A percentile compares a stretch with the other conserved stretches of the same genome.
phyloP scores from a whole-genome alignment of 2,329 filamentous ascomycete genomes.

The Tolypocladium inflatum region DNA sequence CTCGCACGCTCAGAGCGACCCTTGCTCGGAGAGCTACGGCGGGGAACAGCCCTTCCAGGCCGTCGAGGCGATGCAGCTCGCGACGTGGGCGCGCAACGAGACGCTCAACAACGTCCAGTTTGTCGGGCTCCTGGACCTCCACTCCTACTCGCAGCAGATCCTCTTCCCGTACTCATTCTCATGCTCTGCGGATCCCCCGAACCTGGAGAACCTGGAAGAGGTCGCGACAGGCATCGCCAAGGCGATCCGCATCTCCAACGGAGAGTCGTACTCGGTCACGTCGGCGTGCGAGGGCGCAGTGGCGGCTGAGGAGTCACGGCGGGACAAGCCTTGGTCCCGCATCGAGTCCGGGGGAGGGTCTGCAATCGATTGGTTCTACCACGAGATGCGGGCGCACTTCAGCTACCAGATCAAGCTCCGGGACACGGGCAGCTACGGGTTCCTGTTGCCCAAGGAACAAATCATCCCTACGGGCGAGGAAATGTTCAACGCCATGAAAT shows the following conservation, averaged over 20 bases:
- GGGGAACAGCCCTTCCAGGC: slow-evolving; percentile 78
- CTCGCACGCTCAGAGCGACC: slow-evolving; percentile 55
- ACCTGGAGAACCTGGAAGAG: slow-evolving; percentile 85
- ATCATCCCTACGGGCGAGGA: slow-evolving; percentile 89
- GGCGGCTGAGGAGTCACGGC: slow-evolving; percentile 12
- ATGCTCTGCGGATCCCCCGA: slow-evolving; percentile 68
- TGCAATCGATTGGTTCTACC: slow-evolving; percentile 91
- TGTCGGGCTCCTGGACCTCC: slow-evolving; percentile 79
- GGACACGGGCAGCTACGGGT: slow-evolving; percentile 90
- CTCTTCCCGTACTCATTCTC: slow-evolving; percentile 87
- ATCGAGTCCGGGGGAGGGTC: slow-evolving; percentile 75
- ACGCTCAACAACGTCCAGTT: slow-evolving; percentile 66
- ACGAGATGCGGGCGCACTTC: slow-evolving; percentile 71
- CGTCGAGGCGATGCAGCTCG: slow-evolving; percentile 64
- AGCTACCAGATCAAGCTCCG: slow-evolving; percentile 91
- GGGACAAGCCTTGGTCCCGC: slow-evolving; percentile 22
- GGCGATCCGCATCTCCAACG: slow-evolving; percentile 71
- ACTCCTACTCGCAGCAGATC: slow-evolving; percentile 92
- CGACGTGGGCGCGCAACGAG: slow-evolving; percentile 76
- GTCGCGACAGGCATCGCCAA: slow-evolving; percentile 81
- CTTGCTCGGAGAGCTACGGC: slow-evolving; percentile 85
- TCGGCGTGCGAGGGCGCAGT: slow-evolving; percentile 82
- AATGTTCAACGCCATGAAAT: slow-evolving; percentile 71
- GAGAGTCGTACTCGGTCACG: slow-evolving; percentile 65
- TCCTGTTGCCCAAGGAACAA: slow-evolving; percentile 75